These are phyloP conservation scores for Fonsecaea erecta DNA, from an alignment of 2,329 filamentous ascomycete genomes.

Conservation along the genomic window DNA sequence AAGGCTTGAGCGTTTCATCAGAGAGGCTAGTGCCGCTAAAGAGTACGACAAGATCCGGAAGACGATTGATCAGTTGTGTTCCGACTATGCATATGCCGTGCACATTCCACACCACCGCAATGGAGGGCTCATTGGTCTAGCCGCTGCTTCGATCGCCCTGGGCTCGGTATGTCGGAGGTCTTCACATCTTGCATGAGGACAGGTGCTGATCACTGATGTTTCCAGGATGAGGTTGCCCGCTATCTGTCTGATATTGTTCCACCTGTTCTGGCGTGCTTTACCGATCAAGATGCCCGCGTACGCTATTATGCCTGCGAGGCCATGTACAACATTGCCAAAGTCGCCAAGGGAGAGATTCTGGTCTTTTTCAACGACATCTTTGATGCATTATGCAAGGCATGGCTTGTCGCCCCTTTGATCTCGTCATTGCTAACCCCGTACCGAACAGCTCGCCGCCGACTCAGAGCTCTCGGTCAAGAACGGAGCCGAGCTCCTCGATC, in stretches of 20 bases:
- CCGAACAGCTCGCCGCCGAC: conserved; percentile 80
- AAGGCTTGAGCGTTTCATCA: conserved; percentile 87
- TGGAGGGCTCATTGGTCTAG: conserved; percentile 91
- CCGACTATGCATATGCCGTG: conserved; percentile 96
- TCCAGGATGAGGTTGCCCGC: conserved; percentile 77
- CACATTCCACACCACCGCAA: conserved; percentile 96
- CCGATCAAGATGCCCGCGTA: conserved; percentile 95
- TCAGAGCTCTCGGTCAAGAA: conserved; percentile 98
- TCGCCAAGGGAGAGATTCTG: conserved; percentile 95
- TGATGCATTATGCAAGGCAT: conserved; percentile 92
- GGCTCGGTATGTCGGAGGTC: conserved; percentile 74
- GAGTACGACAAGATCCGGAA: conserved; percentile 81
- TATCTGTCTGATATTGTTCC: conserved; percentile 94
- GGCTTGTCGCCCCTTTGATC: conserved; percentile 28
- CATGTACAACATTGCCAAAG: conserved; percentile 99
- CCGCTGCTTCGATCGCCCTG: conserved; percentile 92
- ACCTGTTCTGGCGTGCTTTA: conserved; percentile 95
- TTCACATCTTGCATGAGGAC: not conserved
- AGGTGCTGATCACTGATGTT: conserved; percentile 4
- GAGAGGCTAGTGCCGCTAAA: conserved; percentile 75
- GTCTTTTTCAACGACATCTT: conserved; percentile 99
- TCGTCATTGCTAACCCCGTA: conserved; percentile 28
- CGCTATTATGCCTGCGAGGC: conserved; percentile 98
- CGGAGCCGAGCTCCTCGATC: conserved; percentile 90
- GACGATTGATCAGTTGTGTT: conserved; percentile 94